A percentile compares a stretch with the other conserved stretches of the same genome.
Conservation (phyloP, 2,329 filamentous ascomycete species). For the Geoglossum cookeanum region DNA sequence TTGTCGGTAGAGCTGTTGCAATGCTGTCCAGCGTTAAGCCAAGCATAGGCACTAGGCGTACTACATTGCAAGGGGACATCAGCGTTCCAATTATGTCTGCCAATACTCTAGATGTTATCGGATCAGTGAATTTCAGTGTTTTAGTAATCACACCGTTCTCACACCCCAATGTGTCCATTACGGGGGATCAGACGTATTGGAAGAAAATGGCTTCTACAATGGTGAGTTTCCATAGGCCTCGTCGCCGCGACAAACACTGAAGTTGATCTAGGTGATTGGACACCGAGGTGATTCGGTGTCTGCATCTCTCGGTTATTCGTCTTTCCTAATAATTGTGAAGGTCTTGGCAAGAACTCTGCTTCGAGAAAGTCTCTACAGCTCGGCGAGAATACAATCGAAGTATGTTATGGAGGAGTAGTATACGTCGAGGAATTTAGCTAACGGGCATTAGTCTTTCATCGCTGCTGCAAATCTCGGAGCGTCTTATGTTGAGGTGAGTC, state of each 20-base stretch:
- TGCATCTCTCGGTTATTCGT: slow-evolving; percentile 23
- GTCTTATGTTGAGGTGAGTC: slow-evolving; percentile 41
- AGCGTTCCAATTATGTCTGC: slow-evolving; percentile 79
- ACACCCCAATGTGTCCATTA: slow-evolving; percentile 86
- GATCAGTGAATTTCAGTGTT: slow-evolving; percentile 92
- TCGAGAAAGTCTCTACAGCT: slow-evolving; percentile 76
- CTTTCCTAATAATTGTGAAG: slow-evolving; percentile 29
- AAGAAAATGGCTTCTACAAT: slow-evolving; percentile 79
- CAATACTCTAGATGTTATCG: slow-evolving; percentile 72
- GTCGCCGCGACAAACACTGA: background rate
- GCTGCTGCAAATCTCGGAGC: slow-evolving; percentile 84
- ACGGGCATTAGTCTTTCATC: slow-evolving; percentile 53
- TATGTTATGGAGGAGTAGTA: slow-evolving; percentile 8
- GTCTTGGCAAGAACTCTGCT: slow-evolving; percentile 76
- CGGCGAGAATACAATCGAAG: slow-evolving; percentile 80
- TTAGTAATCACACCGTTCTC: slow-evolving; percentile 84
- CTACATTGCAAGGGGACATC: slow-evolving; percentile 79
- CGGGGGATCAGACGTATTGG: slow-evolving; percentile 87
- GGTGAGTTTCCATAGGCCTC: slow-evolving; percentile 20
- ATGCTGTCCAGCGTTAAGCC: slow-evolving; percentile 73
- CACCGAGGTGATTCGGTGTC: slow-evolving; percentile 30
- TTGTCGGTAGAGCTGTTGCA: slow-evolving; percentile 77
- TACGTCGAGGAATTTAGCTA: background rate
- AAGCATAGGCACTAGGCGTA: slow-evolving; percentile 65
- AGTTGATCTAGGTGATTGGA: slow-evolving; percentile 29